Evolutionary conservation across 2,329 filamentous ascomycete genomes (phyloP).

Genomic region (Daldinia sp.): DNA sequence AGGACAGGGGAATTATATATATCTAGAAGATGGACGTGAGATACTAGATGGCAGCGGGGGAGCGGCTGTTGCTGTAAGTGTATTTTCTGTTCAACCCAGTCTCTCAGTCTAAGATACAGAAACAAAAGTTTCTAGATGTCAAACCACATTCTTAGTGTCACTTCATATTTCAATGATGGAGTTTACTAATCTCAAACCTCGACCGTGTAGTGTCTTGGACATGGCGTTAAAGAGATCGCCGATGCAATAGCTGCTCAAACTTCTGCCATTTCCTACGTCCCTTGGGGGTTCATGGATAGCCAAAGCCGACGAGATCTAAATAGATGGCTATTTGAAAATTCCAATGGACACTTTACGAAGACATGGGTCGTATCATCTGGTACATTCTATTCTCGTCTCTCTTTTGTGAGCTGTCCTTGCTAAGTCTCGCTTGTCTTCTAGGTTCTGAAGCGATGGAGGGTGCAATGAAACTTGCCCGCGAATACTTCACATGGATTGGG

Average conservation of each 20-base stretch:
- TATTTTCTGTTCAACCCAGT: neutral
- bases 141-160: neutral
- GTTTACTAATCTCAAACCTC: conserved; percentile 22
- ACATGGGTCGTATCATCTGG: conserved; percentile 55
- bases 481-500: conserved; percentile 71
- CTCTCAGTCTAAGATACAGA: neutral
- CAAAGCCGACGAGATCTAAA: conserved; percentile 62
- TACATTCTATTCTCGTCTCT: conserved; percentile 26
- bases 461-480: conserved; percentile 73
- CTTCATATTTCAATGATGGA: neutral
- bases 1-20: conserved; percentile 36
- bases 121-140: neutral
- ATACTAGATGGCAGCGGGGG: conserved; percentile 81
- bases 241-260: conserved; percentile 69
- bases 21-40: conserved; percentile 33
- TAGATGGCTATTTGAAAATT: conserved; percentile 56
- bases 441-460: conserved; percentile 78
- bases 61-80: conserved; percentile 70
- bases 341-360: conserved; percentile 53
- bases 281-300: conserved; percentile 65
- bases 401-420: neutral
- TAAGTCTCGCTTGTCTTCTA: conserved; percentile 45
- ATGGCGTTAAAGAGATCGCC: conserved; percentile 71
- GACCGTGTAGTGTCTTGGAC: conserved; percentile 68
- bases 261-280: conserved; percentile 48